phyloP scores from a whole-genome alignment of 768 basidiomycete species.

The Sarcodon sp. region DNA sequence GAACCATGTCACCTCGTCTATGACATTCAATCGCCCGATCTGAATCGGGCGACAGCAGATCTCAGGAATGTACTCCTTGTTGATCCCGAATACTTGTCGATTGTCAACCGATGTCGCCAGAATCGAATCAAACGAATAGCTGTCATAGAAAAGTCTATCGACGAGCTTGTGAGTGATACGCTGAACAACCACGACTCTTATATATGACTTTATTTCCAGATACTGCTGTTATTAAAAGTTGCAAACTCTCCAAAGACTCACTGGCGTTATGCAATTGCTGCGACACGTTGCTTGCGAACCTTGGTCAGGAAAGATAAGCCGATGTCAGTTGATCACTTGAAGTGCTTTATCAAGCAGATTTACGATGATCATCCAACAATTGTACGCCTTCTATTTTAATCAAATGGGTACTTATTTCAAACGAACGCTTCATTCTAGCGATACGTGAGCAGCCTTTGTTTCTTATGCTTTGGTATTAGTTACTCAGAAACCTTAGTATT shows the following conservation, averaged over 20 bases:
- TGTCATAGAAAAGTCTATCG: slow-evolving; percentile 26
- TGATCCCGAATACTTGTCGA: slow-evolving; percentile 16
- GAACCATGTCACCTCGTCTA: slow-evolving; percentile 51
- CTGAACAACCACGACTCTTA: neutral
- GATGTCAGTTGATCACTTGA: slow-evolving; percentile 31
- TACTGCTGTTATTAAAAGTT: slow-evolving; percentile 34
- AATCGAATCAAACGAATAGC: slow-evolving; percentile 31
- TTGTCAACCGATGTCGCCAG: slow-evolving; percentile 28
- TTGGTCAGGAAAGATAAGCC: slow-evolving; percentile 55
- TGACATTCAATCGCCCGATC: slow-evolving; percentile 28
- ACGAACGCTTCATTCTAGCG: slow-evolving; percentile 23
- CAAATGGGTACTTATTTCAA: neutral
- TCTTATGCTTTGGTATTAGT: neutral
- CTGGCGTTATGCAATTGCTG: slow-evolving; percentile 70
- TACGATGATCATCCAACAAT: slow-evolving; percentile 55
- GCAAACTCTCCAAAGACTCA: slow-evolving; percentile 53
- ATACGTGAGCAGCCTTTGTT: slow-evolving; percentile 30
- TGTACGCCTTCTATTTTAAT: slow-evolving; percentile 24
- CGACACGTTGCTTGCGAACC: slow-evolving; percentile 53
- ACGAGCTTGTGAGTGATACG: slow-evolving; percentile 27
- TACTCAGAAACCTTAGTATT: slow-evolving; percentile 30
- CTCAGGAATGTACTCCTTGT: slow-evolving; percentile 25
- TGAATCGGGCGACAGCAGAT: slow-evolving; percentile 23
- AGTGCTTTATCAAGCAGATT: slow-evolving; percentile 46
- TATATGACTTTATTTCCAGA: slow-evolving; percentile 16